Base-by-base conservation (phyloP, 306 rosid species). In the Echinosophora koreensis region DNA sequence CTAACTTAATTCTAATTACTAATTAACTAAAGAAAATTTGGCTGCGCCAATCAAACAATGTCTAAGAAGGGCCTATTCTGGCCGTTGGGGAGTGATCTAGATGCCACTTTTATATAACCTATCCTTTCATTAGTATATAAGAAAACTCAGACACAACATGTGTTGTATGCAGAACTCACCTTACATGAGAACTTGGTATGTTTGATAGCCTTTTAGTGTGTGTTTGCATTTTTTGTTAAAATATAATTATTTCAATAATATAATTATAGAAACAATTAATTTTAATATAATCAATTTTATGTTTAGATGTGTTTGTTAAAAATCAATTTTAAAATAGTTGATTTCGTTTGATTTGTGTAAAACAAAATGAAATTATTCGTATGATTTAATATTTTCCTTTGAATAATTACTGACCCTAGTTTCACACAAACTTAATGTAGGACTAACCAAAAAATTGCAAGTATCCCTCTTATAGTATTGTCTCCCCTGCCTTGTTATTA, bases 131-230 rank as follows among this genome's bases (percentile, higher is more conserved):
- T 56, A 62, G 70, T 15, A 47, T 8, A 47, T 8, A 54, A 41
- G 44, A 34, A 62, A 73, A 63, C 32, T 64, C 39, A 37, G 51
- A 81, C 84, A 76, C 44, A 52, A 73, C 91, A 87, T 80, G 84
- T 85, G 89, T 80, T 37, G 66, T 77, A 55, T 7, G 10, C 80
- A 77, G 51, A 41, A 32, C 50, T 73, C 32, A 77, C 77, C 70
- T 38, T 35, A 74, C 73, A 60, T 76, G 79, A 3, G 49, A n/a
- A 27, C 6, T 46, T 80, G 66, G 70, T 17, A 47, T 70, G 74
- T 72, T 73, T 59, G 63, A 27, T 49, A 78, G 51, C 54, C 38
- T 47, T 50, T 46, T 58, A 16, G 22, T 22, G 22, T 22, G 22
- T 22, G 22, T 1, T 22, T 22, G 22, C 22, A 22, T 22, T 22